Base-by-base conservation (phyloP, 2,329 filamentous ascomycete genomes). In the Apiospora aurea region DNA sequence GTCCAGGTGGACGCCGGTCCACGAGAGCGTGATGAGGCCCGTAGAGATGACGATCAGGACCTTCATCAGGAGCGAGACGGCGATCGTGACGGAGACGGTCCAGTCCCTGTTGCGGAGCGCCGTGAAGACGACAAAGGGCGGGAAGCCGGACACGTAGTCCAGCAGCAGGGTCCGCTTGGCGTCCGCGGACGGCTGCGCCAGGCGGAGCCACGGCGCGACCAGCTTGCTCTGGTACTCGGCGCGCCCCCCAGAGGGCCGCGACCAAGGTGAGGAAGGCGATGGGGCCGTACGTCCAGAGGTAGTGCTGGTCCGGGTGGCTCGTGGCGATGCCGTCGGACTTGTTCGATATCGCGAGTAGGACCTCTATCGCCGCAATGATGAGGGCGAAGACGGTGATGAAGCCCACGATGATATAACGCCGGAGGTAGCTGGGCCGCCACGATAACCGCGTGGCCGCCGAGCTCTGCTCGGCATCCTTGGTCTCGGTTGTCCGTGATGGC, bases 201-300 rank as follows among this genome's bases (percentile, higher is more conserved):
- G 75, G 1, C 79, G 80, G 3, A 80, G 72, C 83, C 83, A 85
- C 0, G 83, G 83, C 46, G 83, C 82, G 0, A 77, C 75, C 13
- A 77, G 74, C 53, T 81, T 81, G n/a, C 81, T 76, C 72, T 84
- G 83, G 70, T 81, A 82, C 67, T 84, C 83, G 13, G 82, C 81
- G 21, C 82, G 78, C 13, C 74, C 74, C 74, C 82, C 83, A 84
- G 11, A 79, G 47, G 16, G 77, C 79, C 5, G 81, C 79, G 21
- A 82, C 73, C 0, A 82, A 69, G 4, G 78, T 78, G 66, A 83
- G 75, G 16, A 84, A 71, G 13, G 80, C 77, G 0, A 81, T 79
- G 2, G 80, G 79, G 16, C 78, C 79, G 69, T 82, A 82, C 69
- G 82, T 80, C 79, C 82, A 84, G 38, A 83, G 69, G 46, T 83